phyloP scores from a whole-genome alignment of 2,329 filamentous ascomycete genomes.

The Chrysosporium queenslandicum region DNA sequence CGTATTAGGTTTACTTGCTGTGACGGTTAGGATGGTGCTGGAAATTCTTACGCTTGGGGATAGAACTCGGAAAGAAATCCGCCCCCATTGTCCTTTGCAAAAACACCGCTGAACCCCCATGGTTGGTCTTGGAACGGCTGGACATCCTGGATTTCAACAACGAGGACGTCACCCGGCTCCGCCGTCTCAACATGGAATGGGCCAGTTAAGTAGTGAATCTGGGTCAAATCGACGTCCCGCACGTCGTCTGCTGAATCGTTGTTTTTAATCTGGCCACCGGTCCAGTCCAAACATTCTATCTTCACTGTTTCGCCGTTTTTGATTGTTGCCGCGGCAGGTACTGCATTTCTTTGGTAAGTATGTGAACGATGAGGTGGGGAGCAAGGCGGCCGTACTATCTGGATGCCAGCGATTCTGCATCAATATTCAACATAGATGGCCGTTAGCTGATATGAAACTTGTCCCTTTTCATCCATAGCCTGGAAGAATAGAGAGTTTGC shows the following conservation, averaged over 20 bases:
- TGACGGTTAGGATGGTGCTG: background rate
- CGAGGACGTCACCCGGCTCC: slow-evolving; percentile 70
- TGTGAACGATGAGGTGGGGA: background rate
- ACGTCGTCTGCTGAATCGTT: slow-evolving; percentile 85
- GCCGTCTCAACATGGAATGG: slow-evolving; percentile 80
- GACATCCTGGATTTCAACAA: slow-evolving; percentile 87
- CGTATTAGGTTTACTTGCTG: background rate
- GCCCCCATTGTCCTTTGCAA: slow-evolving; percentile 70
- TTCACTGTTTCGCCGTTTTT: slow-evolving; percentile 80
- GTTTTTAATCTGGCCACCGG: slow-evolving; percentile 70
- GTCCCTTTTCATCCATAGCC: background rate
- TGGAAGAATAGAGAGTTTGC: background rate
- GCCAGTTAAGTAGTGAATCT: slow-evolving; percentile 77
- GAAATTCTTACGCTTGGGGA: slow-evolving; percentile 54
- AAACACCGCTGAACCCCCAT: slow-evolving; percentile 84
- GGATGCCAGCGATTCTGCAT: slow-evolving; percentile 83
- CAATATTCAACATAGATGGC: background rate
- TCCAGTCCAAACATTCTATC: slow-evolving; percentile 84
- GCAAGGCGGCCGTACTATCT: slow-evolving; percentile 50
- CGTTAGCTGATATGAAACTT: slow-evolving; percentile 4
- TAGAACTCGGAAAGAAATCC: slow-evolving; percentile 84
- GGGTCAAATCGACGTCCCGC: slow-evolving; percentile 70
- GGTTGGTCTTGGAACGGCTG: slow-evolving; percentile 77
- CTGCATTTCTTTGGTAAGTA: slow-evolving; percentile 35
- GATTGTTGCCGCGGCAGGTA: slow-evolving; percentile 63